These are phyloP conservation scores for Cladosporium cucumerinum DNA, from an alignment of 2,329 filamentous ascomycete species.

Conservation along the genomic window DNA sequence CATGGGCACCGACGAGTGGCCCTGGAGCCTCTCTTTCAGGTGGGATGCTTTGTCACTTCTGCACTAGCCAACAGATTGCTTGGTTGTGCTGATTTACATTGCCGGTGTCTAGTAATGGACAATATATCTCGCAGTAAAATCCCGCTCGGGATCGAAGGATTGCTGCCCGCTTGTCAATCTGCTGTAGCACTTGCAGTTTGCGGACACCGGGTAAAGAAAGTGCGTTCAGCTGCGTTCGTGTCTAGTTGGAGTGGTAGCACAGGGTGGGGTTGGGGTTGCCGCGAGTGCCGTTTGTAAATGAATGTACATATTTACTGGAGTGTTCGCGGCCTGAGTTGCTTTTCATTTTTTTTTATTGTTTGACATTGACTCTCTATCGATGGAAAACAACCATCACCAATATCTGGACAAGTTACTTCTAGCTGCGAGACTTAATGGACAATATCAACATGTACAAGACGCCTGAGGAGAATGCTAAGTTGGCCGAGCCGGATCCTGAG, in stretches of 20 bases:
- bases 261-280: not conserved
- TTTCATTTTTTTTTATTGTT: not conserved
- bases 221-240: not conserved
- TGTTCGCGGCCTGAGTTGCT: not conserved
- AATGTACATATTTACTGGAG: not conserved
- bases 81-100: not conserved
- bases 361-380: not conserved
- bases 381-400: not conserved
- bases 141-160: not conserved
- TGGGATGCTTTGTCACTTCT: too few species aligned
- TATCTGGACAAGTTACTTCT: not conserved
- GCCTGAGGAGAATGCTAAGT: not conserved
- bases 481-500: conserved; percentile 8
- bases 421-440: not conserved
- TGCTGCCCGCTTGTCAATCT: not conserved
- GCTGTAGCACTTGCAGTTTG: not conserved
- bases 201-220: not conserved
- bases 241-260: not conserved
- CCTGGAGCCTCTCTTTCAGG: too few species aligned
- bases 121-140: not conserved
- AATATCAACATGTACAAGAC: not conserved
- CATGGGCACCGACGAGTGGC: too few species aligned
- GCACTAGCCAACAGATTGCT: too few species aligned
- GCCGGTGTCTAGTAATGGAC: not conserved
- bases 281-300: not conserved